Percentiles rank a stretch among this genome's conserved stretches.
phyloP scores from a whole-genome alignment of 2,329 filamentous ascomycete species.

The Hymenoscyphus infarciens region DNA sequence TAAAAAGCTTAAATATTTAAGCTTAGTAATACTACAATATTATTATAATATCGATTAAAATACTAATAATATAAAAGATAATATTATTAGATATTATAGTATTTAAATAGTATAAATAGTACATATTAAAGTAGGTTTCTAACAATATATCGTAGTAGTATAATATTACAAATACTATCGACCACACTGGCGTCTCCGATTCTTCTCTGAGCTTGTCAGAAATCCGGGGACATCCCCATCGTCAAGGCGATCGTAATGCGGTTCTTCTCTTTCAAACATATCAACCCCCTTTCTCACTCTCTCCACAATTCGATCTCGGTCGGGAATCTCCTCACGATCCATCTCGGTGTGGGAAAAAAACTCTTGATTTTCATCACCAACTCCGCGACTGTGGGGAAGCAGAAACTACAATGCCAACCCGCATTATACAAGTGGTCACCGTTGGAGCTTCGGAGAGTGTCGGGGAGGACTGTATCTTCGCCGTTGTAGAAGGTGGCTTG shows the following conservation, averaged over 20 bases:
- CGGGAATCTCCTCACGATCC: background rate
- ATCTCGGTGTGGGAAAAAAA: conserved; percentile 35
- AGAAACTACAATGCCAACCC: conserved; percentile 44
- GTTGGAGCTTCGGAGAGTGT: background rate
- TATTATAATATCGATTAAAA: too few species aligned
- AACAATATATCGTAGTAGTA: too few species aligned
- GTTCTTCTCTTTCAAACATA: background rate
- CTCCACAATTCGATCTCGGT: background rate
- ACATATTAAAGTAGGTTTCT: too few species aligned
- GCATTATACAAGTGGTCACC: conserved; percentile 39
- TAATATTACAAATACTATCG: too few species aligned
- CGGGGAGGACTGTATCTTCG: background rate
- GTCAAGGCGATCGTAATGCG: background rate
- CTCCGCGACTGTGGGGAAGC: conserved; percentile 41
- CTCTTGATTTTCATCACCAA: conserved; percentile 40
- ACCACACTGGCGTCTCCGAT: background rate
- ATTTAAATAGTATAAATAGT: too few species aligned
- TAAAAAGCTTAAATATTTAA: too few species aligned
- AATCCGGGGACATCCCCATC: background rate
- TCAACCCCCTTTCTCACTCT: background rate
- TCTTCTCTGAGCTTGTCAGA: background rate
- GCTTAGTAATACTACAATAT: too few species aligned
- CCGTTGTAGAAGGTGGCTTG: background rate
- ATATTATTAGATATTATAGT: too few species aligned
- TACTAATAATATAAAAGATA: too few species aligned